Conservation (phyloP, 257 asterid genomes). For the Nyctanthes arbortristis region DNA sequence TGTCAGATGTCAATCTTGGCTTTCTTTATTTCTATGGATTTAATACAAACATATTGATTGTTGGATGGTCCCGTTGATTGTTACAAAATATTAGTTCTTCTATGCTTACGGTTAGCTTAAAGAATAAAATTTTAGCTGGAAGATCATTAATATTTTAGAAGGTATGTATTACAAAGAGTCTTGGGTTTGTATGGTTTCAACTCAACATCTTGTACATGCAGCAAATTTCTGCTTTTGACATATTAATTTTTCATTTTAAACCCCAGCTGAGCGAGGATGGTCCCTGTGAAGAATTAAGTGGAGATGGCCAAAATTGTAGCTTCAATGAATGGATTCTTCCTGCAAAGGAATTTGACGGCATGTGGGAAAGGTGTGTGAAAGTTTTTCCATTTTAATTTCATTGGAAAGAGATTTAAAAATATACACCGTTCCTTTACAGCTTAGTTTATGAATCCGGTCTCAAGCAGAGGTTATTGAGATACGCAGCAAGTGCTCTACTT, state of each 20-base stretch:
- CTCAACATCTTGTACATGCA: neutral
- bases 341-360: constrained; percentile 95
- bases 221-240: constrained; percentile 15
- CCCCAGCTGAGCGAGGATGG: constrained; percentile 99
- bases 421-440: constrained; percentile 58
- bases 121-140: neutral
- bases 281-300: constrained; percentile 88
- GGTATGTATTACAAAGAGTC: neutral
- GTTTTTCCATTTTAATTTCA: constrained; percentile 13
- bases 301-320: constrained; percentile 83
- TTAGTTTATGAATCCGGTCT: constrained; percentile 92
- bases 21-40: neutral
- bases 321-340: constrained; percentile 99
- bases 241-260: constrained; percentile 20
- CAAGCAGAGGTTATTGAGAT: constrained; percentile 87
- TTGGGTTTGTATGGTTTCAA: neutral
- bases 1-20: neutral
- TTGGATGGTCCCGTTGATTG: neutral
- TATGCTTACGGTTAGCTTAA: neutral
- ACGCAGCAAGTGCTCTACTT: constrained; percentile 97
- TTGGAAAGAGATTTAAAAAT: constrained; percentile 20
- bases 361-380: constrained; percentile 92
- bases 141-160: neutral
- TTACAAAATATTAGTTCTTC: neutral
- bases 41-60: neutral